A percentile compares a stretch with the other conserved stretches of the same genome.
phyloP scores from a whole-genome alignment of 2,329 filamentous ascomycete species.

The Monosporascus ibericus region DNA sequence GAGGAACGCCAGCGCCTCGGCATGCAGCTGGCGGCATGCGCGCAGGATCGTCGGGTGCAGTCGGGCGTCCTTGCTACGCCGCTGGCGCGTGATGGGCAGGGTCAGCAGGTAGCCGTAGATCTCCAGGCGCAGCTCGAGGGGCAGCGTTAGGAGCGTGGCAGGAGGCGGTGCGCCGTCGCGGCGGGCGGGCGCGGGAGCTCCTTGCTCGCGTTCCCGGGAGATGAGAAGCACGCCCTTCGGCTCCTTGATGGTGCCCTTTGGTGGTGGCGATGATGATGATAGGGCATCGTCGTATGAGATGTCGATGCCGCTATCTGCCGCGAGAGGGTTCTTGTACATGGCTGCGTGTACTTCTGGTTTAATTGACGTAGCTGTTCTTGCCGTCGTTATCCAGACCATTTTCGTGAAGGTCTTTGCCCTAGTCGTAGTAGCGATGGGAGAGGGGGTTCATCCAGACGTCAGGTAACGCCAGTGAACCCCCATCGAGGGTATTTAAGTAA shows the following conservation, averaged over 20 bases:
- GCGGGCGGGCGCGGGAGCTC: constrained; percentile 15
- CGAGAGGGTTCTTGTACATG: neutral
- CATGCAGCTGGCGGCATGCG: constrained; percentile 33
- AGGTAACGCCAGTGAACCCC: no score
- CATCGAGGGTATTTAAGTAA: no score
- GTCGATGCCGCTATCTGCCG: neutral
- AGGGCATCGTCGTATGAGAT: neutral
- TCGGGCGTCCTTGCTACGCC: constrained; percentile 17
- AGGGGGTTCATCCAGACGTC: no score
- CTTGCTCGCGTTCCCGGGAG: neutral
- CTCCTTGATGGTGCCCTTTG: neutral
- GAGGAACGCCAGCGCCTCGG: constrained; percentile 34
- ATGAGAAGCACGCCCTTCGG: neutral
- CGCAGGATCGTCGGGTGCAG: constrained; percentile 35
- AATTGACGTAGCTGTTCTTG: no score
- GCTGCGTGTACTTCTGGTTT: neutral
- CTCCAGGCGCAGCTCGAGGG: constrained; percentile 40
- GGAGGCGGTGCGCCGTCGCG: constrained; percentile 1
- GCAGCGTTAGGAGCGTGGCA: constrained; percentile 32
- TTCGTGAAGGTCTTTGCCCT: no score
- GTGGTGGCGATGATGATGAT: neutral
- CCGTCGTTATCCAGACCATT: no score
- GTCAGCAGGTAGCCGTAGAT: constrained; percentile 38
- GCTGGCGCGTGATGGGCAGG: constrained; percentile 17
- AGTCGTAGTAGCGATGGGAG: no score